A percentile compares a stretch with the other conserved stretches of the same genome.
Conservation (phyloP, 148 eudicot species). For the Amaranthus cruentus region DNA sequence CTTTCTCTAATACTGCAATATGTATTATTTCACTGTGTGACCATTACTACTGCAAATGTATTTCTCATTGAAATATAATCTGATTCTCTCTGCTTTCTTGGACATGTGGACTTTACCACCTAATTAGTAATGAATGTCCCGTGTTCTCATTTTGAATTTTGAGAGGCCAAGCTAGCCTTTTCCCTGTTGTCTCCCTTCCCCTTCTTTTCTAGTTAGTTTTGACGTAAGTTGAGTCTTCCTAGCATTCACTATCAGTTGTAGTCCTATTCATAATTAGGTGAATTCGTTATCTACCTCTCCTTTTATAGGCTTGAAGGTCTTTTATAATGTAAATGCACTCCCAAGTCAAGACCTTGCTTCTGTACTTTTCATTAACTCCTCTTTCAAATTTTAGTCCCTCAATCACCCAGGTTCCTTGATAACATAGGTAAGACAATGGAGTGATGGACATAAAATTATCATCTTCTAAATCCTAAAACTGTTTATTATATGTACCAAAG, state of each 20-base stretch:
- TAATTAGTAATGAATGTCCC: neutral
- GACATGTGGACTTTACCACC: neutral
- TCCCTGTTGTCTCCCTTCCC: neutral
- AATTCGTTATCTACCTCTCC: neutral
- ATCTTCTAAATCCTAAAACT: too few species aligned
- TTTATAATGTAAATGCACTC: neutral
- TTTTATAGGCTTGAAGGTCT: neutral
- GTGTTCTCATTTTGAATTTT: neutral
- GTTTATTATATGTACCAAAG: too few species aligned
- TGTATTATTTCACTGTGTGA: neutral
- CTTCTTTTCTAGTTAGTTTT: neutral
- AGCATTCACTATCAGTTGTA: neutral
- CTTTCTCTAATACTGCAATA: neutral
- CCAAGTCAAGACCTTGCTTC: neutral
- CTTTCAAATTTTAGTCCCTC: neutral
- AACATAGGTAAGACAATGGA: neutral
- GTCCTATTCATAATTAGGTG: neutral
- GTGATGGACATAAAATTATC: too few species aligned
- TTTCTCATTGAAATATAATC: neutral
- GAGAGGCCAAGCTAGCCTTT: neutral
- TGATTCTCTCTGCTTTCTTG: neutral
- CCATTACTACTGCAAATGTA: neutral
- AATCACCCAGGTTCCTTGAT: neutral
- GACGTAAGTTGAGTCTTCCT: neutral
- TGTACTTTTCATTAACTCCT: neutral